Evolutionary conservation across 495 filamentous ascomycete species (phyloP), one percentile per base, ranked within the genome.

Genomic region (Penicilliopsis zonata): DNA sequence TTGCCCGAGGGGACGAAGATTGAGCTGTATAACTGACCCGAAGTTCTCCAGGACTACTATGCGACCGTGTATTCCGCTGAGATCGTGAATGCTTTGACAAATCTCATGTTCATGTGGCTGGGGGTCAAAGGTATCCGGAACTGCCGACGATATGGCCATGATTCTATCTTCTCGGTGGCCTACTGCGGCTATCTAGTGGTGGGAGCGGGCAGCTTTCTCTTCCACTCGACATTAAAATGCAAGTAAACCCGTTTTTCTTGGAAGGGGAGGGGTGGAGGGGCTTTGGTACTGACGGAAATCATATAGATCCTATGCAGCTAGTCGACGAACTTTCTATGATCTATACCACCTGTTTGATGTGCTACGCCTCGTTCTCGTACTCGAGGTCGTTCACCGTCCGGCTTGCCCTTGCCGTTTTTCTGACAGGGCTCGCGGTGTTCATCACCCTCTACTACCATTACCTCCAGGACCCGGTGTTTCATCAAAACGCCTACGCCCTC

Each of bases 311-410:
- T 2, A 94, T 94, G 90, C 90, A 98, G 50, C 74, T 96, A 10
- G 80, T 95, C 20, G 90, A 98, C 47, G 90, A 98, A 57, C 70
- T 95, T 5, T 83, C 79, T 38, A 96, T 96, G 90, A 94, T 98
- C 18, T 96, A 98, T 51, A 94, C 88, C 1, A 92, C 88, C 5
- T 92, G 81, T 42, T 55, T 94, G n/a, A 92, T 94, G 80, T 78
- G 67, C 53, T 93, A 80, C 53, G 85, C 84, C 9, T 82, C 82
- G 13, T 90, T 94, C 52, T 76, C 80, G 7, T 81, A 88, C 56
- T 72, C 65, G 4, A 67, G 69, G 37, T 63, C 83, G 4, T 42
- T 47, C 8, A 41, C 35, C n/a, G 60, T 77, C 21, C 67, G 72
- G 5, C 29, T 69, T 3, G 33, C 70, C 32, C 61, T 94, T 24